Conservation (phyloP, 2,329 filamentous ascomycete species). For the Coniochaeta sp. region DNA sequence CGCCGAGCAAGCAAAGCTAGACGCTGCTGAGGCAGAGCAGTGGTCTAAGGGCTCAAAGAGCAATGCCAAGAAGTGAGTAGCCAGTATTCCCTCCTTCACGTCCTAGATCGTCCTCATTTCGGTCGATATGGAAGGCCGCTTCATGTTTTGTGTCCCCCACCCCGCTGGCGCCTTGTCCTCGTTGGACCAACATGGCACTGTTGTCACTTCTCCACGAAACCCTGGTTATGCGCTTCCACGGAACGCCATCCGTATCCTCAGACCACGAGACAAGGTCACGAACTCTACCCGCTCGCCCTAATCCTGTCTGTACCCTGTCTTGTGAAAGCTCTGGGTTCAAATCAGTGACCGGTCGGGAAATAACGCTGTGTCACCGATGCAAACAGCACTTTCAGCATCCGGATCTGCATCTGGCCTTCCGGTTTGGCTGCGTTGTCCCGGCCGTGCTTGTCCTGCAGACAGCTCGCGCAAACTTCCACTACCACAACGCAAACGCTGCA, state of each 20-base stretch:
- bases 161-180: background rate
- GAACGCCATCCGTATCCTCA: background rate
- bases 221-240: background rate
- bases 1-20: conserved; percentile 56
- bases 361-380: background rate
- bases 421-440: background rate
- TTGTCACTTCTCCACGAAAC: background rate
- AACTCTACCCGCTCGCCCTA: background rate
- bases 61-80: conserved; percentile 73
- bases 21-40: conserved; percentile 61
- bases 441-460: background rate
- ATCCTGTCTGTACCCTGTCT: background rate
- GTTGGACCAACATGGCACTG: background rate
- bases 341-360: background rate
- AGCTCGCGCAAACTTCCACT: background rate
- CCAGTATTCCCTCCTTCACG: background rate
- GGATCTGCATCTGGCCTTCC: background rate
- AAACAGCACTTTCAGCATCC: background rate
- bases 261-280: background rate
- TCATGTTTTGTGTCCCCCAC: background rate
- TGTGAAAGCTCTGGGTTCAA: background rate
- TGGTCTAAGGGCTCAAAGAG: conserved; percentile 86
- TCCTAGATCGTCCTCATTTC: background rate
- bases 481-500: background rate
- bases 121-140: background rate